Conservation (phyloP, 2,329 filamentous ascomycete species). For the Metarhizium sp. region DNA sequence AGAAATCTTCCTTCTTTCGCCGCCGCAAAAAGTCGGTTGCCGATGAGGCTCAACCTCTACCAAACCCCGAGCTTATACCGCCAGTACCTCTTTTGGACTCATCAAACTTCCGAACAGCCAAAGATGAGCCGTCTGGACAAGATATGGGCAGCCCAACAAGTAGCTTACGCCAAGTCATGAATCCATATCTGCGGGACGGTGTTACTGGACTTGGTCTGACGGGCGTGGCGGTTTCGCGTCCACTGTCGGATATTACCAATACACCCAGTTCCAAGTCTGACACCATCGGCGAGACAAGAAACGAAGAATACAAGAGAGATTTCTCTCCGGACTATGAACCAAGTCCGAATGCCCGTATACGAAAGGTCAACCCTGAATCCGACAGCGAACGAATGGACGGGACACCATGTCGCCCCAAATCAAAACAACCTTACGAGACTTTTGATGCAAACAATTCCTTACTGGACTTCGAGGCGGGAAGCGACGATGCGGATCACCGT, state of each 20-base stretch:
- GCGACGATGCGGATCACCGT: constrained; percentile 35
- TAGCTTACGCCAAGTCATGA: constrained; percentile 80
- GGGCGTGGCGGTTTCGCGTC: constrained; percentile 7
- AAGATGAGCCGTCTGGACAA: constrained; percentile 20
- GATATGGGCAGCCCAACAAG: constrained; percentile 57
- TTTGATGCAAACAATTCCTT: constrained; percentile 35
- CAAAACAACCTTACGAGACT: constrained; percentile 19
- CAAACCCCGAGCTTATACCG: constrained; percentile 32
- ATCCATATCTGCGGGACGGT: constrained; percentile 55
- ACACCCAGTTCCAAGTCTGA: constrained; percentile 7
- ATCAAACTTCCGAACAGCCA: constrained; percentile 21
- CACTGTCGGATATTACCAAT: constrained; percentile 18
- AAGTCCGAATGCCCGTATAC: constrained; percentile 61
- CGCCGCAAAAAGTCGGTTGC: constrained; percentile 83
- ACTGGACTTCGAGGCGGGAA: constrained; percentile 37
- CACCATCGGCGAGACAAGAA: constrained; percentile 18
- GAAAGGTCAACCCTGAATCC: constrained; percentile 45
- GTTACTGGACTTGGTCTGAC: constrained; percentile 20
- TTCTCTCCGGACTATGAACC: constrained; percentile 72
- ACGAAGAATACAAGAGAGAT: constrained; percentile 38
- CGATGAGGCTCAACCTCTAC: constrained; percentile 57
- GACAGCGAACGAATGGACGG: constrained; percentile 13
- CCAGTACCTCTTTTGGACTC: constrained; percentile 28
- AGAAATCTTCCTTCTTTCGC: constrained; percentile 92
- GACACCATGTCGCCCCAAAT: constrained; percentile 25